Evolutionary conservation across 306 rosid genomes (phyloP), one percentile per base, ranked within the genome.

Genomic region (Mimosa bimucronata): DNA sequence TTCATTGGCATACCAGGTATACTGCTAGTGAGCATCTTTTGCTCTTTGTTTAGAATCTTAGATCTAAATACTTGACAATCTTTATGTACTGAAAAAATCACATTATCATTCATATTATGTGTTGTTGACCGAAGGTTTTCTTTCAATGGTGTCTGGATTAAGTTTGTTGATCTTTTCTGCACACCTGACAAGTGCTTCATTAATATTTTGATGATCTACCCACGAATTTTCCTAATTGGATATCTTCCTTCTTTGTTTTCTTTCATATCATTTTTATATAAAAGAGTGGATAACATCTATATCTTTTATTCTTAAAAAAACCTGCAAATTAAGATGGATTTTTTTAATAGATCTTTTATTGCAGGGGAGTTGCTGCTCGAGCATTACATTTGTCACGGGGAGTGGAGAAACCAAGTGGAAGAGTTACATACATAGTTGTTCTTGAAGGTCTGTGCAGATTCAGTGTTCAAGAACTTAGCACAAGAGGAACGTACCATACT

Each of bases 361-460:
- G 61, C 84, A 95, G 99, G 88, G 99, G 99, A 53, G 98, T 95
- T 60, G 99, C 98, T 68, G 99, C 98, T 73, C 91, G 99, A 70
- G 99, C 99, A 48, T 83, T 95, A 65, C 99, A 93, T 83, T 91
- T 92, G 42, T 93, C 99, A 23, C 90, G 99, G 91, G 99, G 99
- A 77, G 99, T 95, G 83, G 99, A 95, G 92, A 95, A 95, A 85
- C 98, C 99, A 4, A 95, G 99, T 83, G 99, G 99, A 44, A 91
- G 97, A 84, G 98, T 95, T 78, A 95, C 98, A 3, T 95, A 95
- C 89, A 90, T 79, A 41, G 98, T 95, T 75, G 97, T 95, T 84
- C 96, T 95, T 77, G 98, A 95, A 92, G 98, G 98, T 78, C 83
- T 95, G 85, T 93, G 98, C 86, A 88, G 98, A 86, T 95, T 95